Percentiles rank a stretch among this genome's conserved stretches.
These are phyloP conservation scores for Inga leiocalycina DNA, from an alignment of 306 rosid genomes.

Conservation along the genomic window DNA sequence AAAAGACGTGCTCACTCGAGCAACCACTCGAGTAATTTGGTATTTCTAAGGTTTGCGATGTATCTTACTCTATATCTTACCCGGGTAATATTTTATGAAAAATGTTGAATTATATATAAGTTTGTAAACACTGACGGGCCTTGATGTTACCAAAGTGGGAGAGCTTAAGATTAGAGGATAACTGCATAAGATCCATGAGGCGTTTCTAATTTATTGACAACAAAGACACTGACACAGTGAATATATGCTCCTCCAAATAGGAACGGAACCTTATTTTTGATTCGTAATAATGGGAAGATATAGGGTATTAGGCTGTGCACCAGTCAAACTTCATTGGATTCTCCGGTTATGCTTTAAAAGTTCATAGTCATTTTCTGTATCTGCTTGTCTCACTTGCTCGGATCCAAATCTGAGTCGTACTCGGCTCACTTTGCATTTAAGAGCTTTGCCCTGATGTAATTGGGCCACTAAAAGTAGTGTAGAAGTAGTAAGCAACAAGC, in stretches of 20 bases:
- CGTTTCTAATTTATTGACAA: not conserved
- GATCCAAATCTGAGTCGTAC: not conserved
- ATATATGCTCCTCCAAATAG: not conserved
- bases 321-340: slow-evolving; percentile 53
- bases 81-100: too few relatives aligned
- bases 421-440: not conserved
- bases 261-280: not conserved
- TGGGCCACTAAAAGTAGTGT: not conserved
- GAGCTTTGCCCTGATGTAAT: not conserved
- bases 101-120: too few relatives aligned
- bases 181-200: not conserved
- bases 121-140: not conserved
- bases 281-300: slow-evolving; percentile 3
- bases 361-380: not conserved
- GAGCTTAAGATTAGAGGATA: not conserved
- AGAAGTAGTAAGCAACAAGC: not conserved
- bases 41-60: too few relatives aligned
- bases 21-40: too few relatives aligned
- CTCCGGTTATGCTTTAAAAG: slow-evolving; percentile 5
- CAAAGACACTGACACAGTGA: not conserved
- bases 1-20: too few relatives aligned
- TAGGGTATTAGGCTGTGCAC: slow-evolving; percentile 14
- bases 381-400: not conserved
- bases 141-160: not conserved
- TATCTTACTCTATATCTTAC: too few relatives aligned